These are phyloP conservation scores for Inosperma sp. DNA, from an alignment of 768 basidiomycete genomes.

Conservation along the genomic window DNA sequence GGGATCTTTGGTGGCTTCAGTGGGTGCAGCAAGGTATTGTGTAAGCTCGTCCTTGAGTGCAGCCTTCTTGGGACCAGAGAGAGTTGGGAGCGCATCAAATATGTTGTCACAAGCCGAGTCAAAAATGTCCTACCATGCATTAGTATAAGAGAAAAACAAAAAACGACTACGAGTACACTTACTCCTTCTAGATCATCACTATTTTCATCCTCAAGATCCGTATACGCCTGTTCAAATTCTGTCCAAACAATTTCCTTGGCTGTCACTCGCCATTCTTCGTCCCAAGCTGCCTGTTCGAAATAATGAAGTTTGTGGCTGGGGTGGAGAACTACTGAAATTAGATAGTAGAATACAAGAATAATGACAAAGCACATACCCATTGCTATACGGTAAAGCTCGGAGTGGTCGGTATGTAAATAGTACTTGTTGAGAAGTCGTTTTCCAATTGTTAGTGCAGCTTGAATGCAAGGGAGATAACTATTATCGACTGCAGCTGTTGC, in stretches of 20 bases:
- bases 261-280: constrained; percentile 22
- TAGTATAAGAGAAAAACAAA: neutral
- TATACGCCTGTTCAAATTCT: neutral
- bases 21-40: constrained; percentile 10
- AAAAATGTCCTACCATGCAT: neutral
- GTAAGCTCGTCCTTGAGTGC: constrained; percentile 11
- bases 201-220: neutral
- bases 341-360: neutral
- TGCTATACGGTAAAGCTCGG: constrained; percentile 29
- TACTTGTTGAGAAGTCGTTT: constrained; percentile 30
- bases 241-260: constrained; percentile 15
- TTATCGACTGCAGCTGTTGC: constrained; percentile 7
- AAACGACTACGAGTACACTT: neutral
- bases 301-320: constrained; percentile 27
- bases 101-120: constrained; percentile 11
- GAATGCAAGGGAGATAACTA: constrained; percentile 16
- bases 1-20: constrained; percentile 7
- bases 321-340: constrained; percentile 23
- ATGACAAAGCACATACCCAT: constrained; percentile 33
- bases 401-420: constrained; percentile 28
- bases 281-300: constrained; percentile 25
- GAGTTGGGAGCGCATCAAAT: constrained; percentile 9
- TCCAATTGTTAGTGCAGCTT: constrained; percentile 18
- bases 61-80: constrained; percentile 5
- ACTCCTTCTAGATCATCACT: neutral